Percentiles rank a stretch among this genome's conserved stretches.
These are phyloP conservation scores for Scleroderma bovista DNA, from an alignment of 768 basidiomycete species.

Conservation along the genomic window DNA sequence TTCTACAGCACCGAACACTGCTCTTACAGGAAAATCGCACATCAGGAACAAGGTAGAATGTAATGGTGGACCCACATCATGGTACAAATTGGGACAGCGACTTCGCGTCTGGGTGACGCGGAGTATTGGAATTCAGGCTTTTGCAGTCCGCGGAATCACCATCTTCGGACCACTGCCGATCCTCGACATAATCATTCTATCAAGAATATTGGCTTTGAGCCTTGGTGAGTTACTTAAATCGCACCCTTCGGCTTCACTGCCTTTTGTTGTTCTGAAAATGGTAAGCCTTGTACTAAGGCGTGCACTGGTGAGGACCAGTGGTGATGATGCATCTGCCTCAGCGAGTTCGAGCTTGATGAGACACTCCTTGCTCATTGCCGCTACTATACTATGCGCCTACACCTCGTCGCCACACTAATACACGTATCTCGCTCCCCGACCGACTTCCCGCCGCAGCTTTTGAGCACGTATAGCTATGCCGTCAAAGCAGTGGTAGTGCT, in stretches of 20 bases:
- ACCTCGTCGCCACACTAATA: neutral
- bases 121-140: neutral
- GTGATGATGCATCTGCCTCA: neutral
- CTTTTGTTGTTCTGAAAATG: slow-evolving; percentile 11
- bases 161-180: neutral
- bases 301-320: neutral
- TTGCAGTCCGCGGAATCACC: neutral
- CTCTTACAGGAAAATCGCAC: too few species aligned
- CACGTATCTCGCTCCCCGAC: too few species aligned
- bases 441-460: slow-evolving; percentile 1
- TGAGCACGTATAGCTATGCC: slow-evolving; percentile 16
- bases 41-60: too few species aligned
- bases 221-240: neutral
- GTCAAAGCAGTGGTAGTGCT: slow-evolving; percentile 17
- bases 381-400: neutral
- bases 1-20: too few species aligned
- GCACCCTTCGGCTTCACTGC: neutral
- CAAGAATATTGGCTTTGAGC: too few species aligned
- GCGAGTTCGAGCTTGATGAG: neutral
- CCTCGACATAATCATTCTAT: neutral
- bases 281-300: slow-evolving; percentile 19
- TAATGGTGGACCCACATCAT: too few species aligned
- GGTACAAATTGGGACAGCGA: too few species aligned
- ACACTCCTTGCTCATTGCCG: neutral
- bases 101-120: too few species aligned